Evolutionary conservation across 768 basidiomycete genomes (phyloP).

Genomic region (Boletus barrowsii): DNA sequence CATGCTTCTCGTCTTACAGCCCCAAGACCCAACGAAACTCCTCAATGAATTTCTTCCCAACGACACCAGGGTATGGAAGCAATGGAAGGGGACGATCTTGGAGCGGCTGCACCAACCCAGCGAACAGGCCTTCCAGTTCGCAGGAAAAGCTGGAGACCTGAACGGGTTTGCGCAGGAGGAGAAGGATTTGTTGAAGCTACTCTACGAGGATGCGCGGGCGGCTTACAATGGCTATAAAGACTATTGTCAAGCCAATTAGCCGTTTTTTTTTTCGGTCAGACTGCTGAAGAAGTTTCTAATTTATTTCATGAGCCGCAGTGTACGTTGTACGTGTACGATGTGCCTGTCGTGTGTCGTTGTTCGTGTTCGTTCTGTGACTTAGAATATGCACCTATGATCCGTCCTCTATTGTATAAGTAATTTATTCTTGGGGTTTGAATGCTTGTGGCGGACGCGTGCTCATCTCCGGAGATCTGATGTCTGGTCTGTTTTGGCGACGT

Average conservation of each 20-base stretch:
- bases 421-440: too few relatives aligned
- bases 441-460: too few relatives aligned
- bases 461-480: too few relatives aligned
- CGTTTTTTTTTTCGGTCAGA: not conserved
- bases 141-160: not conserved
- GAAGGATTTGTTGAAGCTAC: constrained; percentile 3
- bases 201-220: constrained; percentile 12
- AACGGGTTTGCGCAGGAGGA: constrained; percentile 9
- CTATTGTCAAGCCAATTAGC: not conserved
- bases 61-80: constrained; percentile 19
- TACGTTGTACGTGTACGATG: too few relatives aligned
- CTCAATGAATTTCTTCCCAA: constrained; percentile 19
- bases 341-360: too few relatives aligned
- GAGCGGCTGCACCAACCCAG: not conserved
- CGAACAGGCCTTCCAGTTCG: not conserved
- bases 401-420: too few relatives aligned
- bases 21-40: constrained; percentile 1
- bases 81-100: constrained; percentile 17
- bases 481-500: too few relatives aligned
- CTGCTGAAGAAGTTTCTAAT: too few relatives aligned
- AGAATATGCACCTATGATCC: too few relatives aligned
- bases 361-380: too few relatives aligned
- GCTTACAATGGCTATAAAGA: constrained; percentile 13
- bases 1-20: constrained; percentile 9
- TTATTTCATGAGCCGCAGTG: too few relatives aligned